These are phyloP conservation scores for Vishniacozyma victoriae DNA, from an alignment of 768 basidiomycete species.

Conservation along the genomic window DNA sequence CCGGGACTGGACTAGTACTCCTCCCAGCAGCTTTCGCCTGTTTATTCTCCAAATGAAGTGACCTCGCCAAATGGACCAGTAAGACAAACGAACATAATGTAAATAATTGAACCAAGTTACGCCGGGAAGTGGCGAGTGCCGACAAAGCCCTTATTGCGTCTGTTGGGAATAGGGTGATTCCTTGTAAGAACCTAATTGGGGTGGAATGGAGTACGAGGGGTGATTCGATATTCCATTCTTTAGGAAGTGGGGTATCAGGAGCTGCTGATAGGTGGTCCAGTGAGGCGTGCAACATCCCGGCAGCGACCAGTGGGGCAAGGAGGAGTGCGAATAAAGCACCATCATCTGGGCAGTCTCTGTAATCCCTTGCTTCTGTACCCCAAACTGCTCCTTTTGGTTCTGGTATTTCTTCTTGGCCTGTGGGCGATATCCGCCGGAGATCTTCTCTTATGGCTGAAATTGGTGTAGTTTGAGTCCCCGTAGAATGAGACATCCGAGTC, in stretches of 20 bases:
- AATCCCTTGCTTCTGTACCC: constrained; percentile 46
- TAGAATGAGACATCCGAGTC: not conserved
- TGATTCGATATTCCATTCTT: constrained; percentile 71
- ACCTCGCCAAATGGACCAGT: constrained; percentile 70
- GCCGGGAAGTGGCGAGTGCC: constrained; percentile 58
- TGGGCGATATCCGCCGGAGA: not conserved
- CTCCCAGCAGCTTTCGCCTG: constrained; percentile 16
- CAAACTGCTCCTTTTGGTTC: constrained; percentile 38
- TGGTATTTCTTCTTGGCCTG: not conserved
- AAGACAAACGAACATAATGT: constrained; percentile 75
- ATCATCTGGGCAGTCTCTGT: constrained; percentile 70
- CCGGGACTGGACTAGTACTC: not conserved
- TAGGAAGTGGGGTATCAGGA: constrained; percentile 50
- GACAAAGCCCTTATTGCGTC: constrained; percentile 35
- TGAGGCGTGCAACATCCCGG: constrained; percentile 58
- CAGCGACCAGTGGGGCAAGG: constrained; percentile 73
- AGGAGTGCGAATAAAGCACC: constrained; percentile 76
- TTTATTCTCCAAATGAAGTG: constrained; percentile 63
- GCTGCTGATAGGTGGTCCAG: constrained; percentile 45
- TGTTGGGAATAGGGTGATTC: constrained; percentile 39
- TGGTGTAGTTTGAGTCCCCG: not conserved
- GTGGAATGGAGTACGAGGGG: constrained; percentile 56
- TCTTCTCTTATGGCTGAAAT: not conserved
- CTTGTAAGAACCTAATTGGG: constrained; percentile 40
- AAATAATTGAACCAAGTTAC: constrained; percentile 69